Evolutionary conservation across 495 filamentous ascomycete genomes (phyloP), one percentile per base, ranked within the genome.

Genomic region (Trypethelium eluteriae): DNA sequence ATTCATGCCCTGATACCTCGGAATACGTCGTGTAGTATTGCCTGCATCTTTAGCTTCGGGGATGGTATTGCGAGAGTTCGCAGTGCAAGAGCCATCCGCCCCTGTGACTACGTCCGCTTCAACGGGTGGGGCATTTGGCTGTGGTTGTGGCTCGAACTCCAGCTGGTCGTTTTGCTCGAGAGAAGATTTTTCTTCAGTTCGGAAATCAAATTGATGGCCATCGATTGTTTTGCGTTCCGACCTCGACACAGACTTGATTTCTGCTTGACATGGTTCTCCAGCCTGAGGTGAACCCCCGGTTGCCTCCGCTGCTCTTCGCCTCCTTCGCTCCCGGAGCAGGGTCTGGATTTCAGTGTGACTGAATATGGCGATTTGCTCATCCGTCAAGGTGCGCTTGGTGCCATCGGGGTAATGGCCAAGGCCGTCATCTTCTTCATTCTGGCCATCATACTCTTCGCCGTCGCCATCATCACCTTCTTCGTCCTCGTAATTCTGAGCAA

Each of bases 361-460:
- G 73, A 98, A 96, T 47, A 96, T 94, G 18, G 82, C 85, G 56
- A 97, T 90, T 77, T 98, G 89, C 65, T 90, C 89, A 74, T 96
- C 90, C 2, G 95, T 98, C 62, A 98, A 79, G 6, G 92, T 96
- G 5, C 95, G 87, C 74, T 96, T 96, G 64, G 86, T 85, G 14
- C 95, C 93, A 70, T 98, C 93, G 5, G 83, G 79, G 73, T 97
- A 98, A 76, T 92, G 94, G 34, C 93, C 95, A 12, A 96, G 82
- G 7, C 80, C 88, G 70, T 94, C 88, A 16, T 90, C 86, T 25
- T 88, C 25, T 25, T 25, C 25, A 25, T 25, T 25, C 25, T 25
- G 25, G 25, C 25, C 25, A 25, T 25, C 25, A 25, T 25, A 25
- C 25, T 25, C 82, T 3, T 81, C 74, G 34, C 93, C 95, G 11